Base-by-base conservation (phyloP, 257 asterid species). In the Voacanga thouarsii region DNA sequence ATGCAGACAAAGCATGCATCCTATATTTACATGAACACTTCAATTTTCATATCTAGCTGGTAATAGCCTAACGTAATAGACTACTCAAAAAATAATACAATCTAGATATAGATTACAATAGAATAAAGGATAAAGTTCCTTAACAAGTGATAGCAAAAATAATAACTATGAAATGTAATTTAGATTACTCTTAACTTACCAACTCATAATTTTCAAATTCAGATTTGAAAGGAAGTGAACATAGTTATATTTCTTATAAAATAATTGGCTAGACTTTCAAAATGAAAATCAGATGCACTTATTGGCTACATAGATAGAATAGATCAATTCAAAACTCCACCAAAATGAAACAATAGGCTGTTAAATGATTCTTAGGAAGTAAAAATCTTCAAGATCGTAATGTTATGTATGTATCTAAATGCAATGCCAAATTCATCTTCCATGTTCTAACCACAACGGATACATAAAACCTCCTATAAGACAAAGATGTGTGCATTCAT, bases 381-480 rank as follows among this genome's bases (percentile, higher is more conserved):
- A 63, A 28, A 63, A 63, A 14, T 12, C 41, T 12, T 63, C 69
- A 63, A 30, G 16, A 63, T 39, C 30, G 69, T 23, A 63, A 94
- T 97, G 97, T 92, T 91, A 78, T 94, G 94, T 60, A 94, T 91
- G 91, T 92, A 94, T 53, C 91, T 89, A 78, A 92, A 84, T 67
- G 97, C 86, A 77, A 94, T 91, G 69, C 97, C 97, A 77, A 95
- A 86, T 78, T 86, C 97, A 75, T 88, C 89, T 72, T 92, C 97
- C 85, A 82, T 80, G 72, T 75, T 85, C 81, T 81, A 79, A 63
- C 98, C 99, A 84, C 99, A 95, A 72, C 70, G 80, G 80, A 95
- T 84, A 80, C 99, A 95, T 94, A n/a, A 95, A 89, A 82, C 99
- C 99, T 51, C 91, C 95, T 72, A 85, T 85, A 56, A 77, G 76